Percentiles rank a stretch among this genome's conserved stretches.
Evolutionary conservation across 2,329 filamentous ascomycete genomes (phyloP).

Genomic region (Venturia nashicola): DNA sequence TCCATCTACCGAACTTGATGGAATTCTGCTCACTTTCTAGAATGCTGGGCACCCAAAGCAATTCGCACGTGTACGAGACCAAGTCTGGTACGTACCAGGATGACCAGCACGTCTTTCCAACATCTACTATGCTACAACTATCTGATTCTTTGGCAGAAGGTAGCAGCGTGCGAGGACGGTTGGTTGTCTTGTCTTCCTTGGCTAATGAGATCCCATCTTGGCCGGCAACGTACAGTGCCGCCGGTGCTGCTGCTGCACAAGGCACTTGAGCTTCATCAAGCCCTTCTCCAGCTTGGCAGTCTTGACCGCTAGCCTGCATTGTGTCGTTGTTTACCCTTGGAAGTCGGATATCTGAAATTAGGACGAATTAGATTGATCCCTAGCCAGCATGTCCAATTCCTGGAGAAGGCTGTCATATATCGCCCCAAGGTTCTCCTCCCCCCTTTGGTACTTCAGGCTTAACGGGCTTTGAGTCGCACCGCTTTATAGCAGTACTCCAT

Average conservation of each 20-base stretch:
- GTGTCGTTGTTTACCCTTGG: background rate
- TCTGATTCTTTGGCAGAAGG: too few relatives aligned
- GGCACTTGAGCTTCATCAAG: background rate
- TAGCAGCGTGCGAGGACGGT: too few relatives aligned
- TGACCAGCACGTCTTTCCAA: too few relatives aligned
- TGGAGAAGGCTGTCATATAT: background rate
- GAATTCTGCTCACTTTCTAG: background rate
- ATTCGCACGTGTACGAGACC: background rate
- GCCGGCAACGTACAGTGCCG: background rate
- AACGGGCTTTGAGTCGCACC: background rate
- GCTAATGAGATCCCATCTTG: background rate
- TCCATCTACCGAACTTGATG: background rate
- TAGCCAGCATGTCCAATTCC: background rate
- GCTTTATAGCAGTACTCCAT: background rate
- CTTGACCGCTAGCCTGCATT: background rate
- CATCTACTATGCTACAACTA: too few relatives aligned
- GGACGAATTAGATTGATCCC: background rate
- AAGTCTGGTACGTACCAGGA: too few relatives aligned
- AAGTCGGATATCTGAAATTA: background rate
- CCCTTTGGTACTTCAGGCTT: background rate
- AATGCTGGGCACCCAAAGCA: background rate
- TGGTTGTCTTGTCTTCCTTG: slow-evolving; percentile 1
- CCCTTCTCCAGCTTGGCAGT: background rate
- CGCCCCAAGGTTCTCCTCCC: background rate
- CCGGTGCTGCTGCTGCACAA: background rate